Evolutionary conservation across 495 filamentous ascomycete genomes (phyloP), one percentile per base, ranked within the genome.

Genomic region (Viridothelium virens): DNA sequence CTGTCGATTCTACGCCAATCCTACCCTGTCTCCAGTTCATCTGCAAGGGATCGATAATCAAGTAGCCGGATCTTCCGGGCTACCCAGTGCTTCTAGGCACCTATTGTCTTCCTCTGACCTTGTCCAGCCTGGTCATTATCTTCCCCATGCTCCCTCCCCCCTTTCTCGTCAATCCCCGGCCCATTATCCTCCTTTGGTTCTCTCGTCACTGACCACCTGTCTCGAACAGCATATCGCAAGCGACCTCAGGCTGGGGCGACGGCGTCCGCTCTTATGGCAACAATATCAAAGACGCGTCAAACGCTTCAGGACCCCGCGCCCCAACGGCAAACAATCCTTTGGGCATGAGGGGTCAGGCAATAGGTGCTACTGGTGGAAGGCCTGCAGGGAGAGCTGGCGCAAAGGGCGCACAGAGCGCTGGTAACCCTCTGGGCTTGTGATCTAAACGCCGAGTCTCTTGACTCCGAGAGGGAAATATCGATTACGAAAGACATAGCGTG

Each of bases 241-340:
- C 76, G 1, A 73, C 78, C 2, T 72, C 72, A 31, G 66, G 65
- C 56, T 81, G 77, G 75, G 79, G 75, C 37, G 72, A 77, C 67
- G 73, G 74, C 66, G 77, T 79, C 33, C 77, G 77, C 65, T 76
- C 78, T 61, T 79, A 77, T 65, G 80, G 78, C 44, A 82, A 82
- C 72, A 74, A 73, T 63, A 75, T 82, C 67, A 80, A 79, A 56
- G 79, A 82, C 67, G 70, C 70, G 2, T 79, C 78, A 0, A 75
- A 74, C 11, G 79, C 78, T 4, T 69, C 61, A 0, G 80, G 79
- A 2, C 1, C 67, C 2, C 69, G 79, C 9, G 68, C 73, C 2
- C 65, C 73, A 12, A 81, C 79, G 0, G 74, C 74, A 0, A 70
- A 66, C 12, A 82, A 82, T 61, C 80, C 80, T 0, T 61, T 82